Conservation (phyloP, 345 rosid genomes). For the Firmiana major region DNA sequence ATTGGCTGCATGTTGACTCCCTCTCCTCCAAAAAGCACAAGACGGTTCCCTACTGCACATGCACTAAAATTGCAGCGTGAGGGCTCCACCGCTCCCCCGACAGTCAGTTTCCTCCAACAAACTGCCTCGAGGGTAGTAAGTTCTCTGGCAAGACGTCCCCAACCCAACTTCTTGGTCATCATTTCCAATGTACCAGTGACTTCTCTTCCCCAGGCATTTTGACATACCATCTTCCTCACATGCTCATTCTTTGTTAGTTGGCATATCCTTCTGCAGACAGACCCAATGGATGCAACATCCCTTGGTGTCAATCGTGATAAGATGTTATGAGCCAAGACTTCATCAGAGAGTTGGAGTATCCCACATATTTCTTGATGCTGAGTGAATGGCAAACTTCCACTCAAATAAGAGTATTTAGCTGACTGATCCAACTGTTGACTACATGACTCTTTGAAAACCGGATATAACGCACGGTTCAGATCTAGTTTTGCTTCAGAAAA, state of each 20-base stretch:
- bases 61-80: slow-evolving; percentile 93
- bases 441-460: slow-evolving; percentile 69
- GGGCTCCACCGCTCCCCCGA: slow-evolving; percentile 82
- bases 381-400: slow-evolving; percentile 35
- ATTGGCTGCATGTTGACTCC: slow-evolving; percentile 92
- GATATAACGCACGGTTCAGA: slow-evolving; percentile 64
- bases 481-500: slow-evolving; percentile 80
- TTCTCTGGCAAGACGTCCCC: slow-evolving; percentile 93
- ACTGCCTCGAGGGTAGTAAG: slow-evolving; percentile 89
- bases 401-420: slow-evolving; percentile 25
- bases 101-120: slow-evolving; percentile 81
- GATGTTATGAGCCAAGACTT: slow-evolving; percentile 87
- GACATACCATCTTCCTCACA: slow-evolving; percentile 90
- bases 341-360: slow-evolving; percentile 75
- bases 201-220: slow-evolving; percentile 94
- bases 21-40: slow-evolving; percentile 90
- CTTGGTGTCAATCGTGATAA: slow-evolving; percentile 81
- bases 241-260: slow-evolving; percentile 74
- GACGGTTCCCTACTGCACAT: slow-evolving; percentile 89
- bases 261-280: slow-evolving; percentile 76
- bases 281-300: slow-evolving; percentile 87
- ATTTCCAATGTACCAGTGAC: slow-evolving; percentile 71
- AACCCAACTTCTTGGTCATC: slow-evolving; percentile 79
- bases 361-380: slow-evolving; percentile 55
- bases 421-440: slow-evolving; percentile 38